Base-by-base conservation (phyloP, 2,329 filamentous ascomycete species). In the Chrysosporium queenslandicum region DNA sequence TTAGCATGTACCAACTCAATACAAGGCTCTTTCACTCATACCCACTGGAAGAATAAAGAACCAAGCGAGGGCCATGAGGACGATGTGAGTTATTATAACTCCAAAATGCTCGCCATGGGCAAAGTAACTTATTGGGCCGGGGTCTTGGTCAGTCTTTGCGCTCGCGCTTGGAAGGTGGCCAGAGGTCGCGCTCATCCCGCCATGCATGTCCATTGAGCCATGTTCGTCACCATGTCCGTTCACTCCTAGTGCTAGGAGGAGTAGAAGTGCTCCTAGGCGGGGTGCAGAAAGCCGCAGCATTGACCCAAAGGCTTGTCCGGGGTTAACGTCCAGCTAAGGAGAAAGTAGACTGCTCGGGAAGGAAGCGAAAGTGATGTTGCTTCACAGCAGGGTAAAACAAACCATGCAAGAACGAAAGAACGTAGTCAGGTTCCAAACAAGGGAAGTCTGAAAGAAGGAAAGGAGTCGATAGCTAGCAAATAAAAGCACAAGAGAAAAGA, bases 51-150 rank as follows among this genome's bases (percentile, higher is more conserved):
- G 74, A 46, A 86, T 63, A 51, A 90, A 76, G 32, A 85, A 75
- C 87, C 87, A 92, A 7, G 78, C 79, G 7, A 86, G 52, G 1
- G 81, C 70, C 82, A 89, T 88, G 42, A 87, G 71, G 4, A 68
- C 71, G 53, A 90, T 83, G 63, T 92, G 87, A 53, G 78, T 77
- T 60, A 85, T 76, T 60, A 92, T 82, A 46, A 66, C 58, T 39
- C 65, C 63, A 4, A 63, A 63, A 54, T 73, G 66, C 57, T 70
- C 64, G 21, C 61, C 63, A 51, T 70, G 67, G 8, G 66, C 65
- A 50, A 71, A 72, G 58, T 74, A 74, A 54, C 70, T 74, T 63
- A 70, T 66, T 18, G 55, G 43, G 30, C 56, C 52, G 25, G 66
- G 60, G 18, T 62, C 60, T n/a, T 66, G 59, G 12, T 65, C 58